Conservation (phyloP, 208 protist genomes). For the Leishmania tropica region DNA sequence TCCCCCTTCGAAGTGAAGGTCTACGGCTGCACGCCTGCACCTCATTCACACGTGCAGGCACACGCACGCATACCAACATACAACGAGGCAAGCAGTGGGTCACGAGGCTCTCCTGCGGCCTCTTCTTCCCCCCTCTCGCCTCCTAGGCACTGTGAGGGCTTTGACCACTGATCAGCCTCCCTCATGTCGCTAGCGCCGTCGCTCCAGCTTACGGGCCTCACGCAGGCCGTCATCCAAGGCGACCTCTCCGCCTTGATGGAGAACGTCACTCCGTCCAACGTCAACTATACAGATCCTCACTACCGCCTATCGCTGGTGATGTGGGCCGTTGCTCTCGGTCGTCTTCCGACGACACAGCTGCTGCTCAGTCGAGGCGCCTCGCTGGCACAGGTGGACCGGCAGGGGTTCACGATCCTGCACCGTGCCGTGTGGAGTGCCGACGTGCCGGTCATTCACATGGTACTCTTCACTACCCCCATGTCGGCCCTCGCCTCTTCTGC, state of each 20-base stretch:
- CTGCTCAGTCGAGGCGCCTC: constrained; percentile 66
- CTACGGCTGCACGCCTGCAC: background rate
- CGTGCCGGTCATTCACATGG: constrained; percentile 43
- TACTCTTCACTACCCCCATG: constrained; percentile 58
- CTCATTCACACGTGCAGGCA: background rate
- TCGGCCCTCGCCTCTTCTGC: background rate
- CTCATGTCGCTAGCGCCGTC: constrained; percentile 14
- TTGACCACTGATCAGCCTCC: background rate
- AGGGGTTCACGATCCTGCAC: constrained; percentile 76
- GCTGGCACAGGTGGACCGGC: constrained; percentile 53
- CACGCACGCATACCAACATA: background rate
- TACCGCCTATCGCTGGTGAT: constrained; percentile 73
- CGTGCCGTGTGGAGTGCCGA: constrained; percentile 82
- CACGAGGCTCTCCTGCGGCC: background rate
- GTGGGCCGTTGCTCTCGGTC: constrained; percentile 61
- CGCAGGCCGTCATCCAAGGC: constrained; percentile 54
- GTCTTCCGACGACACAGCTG: constrained; percentile 50
- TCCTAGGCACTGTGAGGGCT: background rate
- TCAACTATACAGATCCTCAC: constrained; percentile 74
- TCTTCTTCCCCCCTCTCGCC: background rate
- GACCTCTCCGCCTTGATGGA: constrained; percentile 43
- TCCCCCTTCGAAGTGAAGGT: background rate
- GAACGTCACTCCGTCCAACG: constrained; percentile 61
- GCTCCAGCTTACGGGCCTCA: constrained; percentile 25
- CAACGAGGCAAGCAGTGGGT: background rate